A percentile compares a stretch with the other conserved stretches of the same genome.
Evolutionary conservation across 345 rosid species (phyloP).

Genomic region (Hibiscus trionum): DNA sequence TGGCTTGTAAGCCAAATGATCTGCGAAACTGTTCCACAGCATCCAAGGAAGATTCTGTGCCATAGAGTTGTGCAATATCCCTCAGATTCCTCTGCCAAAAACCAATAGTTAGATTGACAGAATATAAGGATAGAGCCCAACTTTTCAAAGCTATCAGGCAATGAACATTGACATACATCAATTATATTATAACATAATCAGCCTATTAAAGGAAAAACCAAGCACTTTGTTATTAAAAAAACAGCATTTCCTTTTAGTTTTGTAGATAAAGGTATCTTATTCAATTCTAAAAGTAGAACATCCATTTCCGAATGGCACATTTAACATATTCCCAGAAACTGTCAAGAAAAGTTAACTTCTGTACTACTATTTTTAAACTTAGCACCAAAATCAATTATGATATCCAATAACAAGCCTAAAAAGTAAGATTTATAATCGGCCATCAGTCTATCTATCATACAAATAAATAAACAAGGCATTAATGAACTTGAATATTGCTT

Average conservation of each 20-base stretch:
- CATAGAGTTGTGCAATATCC: conserved; percentile 67
- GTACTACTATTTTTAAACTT: too few relatives aligned
- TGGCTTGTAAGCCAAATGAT: conserved; percentile 44
- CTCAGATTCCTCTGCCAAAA: conserved; percentile 65
- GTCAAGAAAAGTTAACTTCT: too few relatives aligned
- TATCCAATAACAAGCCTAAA: too few relatives aligned
- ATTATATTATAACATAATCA: not conserved
- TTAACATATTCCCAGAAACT: too few relatives aligned
- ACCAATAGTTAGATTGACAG: conserved; percentile 2
- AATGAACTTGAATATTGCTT: not conserved
- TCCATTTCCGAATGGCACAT: too few relatives aligned
- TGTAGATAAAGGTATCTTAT: too few relatives aligned
- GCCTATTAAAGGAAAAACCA: not conserved
- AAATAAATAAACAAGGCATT: too few relatives aligned
- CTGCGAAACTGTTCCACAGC: conserved; percentile 63
- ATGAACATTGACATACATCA: not conserved
- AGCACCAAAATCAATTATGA: too few relatives aligned
- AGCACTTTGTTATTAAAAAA: not conserved
- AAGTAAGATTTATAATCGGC: too few relatives aligned
- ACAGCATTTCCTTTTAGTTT: too few relatives aligned
- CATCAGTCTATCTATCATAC: too few relatives aligned
- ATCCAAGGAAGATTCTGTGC: conserved; percentile 48
- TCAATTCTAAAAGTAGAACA: too few relatives aligned
- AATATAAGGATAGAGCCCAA: not conserved
- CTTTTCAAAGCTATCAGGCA: not conserved